A percentile compares a stretch with the other conserved stretches of the same genome.
phyloP scores from a whole-genome alignment of 2,329 filamentous ascomycete species.

The Dothideomycetidae sp. region DNA sequence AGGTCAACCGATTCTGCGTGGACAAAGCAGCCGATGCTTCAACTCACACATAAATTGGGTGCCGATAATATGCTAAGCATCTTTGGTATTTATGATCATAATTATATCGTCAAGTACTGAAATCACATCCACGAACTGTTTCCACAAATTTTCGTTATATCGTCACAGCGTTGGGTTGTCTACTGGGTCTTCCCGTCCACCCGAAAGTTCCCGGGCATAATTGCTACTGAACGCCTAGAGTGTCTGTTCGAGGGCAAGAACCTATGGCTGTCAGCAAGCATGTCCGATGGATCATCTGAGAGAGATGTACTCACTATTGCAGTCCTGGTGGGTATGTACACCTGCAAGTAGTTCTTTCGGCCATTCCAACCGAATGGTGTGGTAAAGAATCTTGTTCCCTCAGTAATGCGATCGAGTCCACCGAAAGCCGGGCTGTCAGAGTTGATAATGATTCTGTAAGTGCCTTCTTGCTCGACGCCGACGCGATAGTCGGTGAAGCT shows the following conservation, averaged over 20 bases:
- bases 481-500: conserved; percentile 90
- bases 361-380: conserved; percentile 83
- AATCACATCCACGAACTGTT: conserved; percentile 1
- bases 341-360: conserved; percentile 77
- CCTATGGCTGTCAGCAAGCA: conserved; percentile 8
- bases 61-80: no score
- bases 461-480: conserved; percentile 70
- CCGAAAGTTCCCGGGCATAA: neutral
- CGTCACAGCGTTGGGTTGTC: neutral
- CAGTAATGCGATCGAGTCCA: conserved; percentile 62
- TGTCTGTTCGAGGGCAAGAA: conserved; percentile 21
- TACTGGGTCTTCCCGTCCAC: neutral
- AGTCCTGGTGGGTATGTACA: conserved; percentile 75
- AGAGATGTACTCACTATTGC: conserved; percentile 50
- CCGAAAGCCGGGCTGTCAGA: conserved; percentile 66
- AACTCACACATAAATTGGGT: neutral
- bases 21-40: neutral
- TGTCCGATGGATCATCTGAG: neutral
- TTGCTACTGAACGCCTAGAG: conserved; percentile 9
- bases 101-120: neutral
- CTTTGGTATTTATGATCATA: no score
- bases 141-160: neutral
- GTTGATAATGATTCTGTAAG: conserved; percentile 75
- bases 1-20: neutral
- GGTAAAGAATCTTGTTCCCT: conserved; percentile 80